phyloP scores from a whole-genome alignment of 2,329 filamentous ascomycete genomes.

The Xylariales sp. region DNA sequence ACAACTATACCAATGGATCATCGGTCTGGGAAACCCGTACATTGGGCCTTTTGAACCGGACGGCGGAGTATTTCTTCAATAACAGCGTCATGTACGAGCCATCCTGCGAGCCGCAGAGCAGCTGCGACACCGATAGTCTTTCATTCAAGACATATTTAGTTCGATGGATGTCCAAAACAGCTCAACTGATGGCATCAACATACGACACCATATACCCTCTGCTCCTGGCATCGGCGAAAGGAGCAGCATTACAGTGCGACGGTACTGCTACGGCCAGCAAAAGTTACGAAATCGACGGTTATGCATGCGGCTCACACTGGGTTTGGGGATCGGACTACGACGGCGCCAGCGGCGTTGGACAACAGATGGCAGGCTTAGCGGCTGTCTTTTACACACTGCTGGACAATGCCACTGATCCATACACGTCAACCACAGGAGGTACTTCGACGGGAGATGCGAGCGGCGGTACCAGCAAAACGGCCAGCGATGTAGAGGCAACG shows the following conservation, averaged over 20 bases:
- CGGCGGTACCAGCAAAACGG: constrained; percentile 18
- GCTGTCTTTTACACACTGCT: constrained; percentile 44
- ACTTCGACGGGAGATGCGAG: constrained; percentile 19
- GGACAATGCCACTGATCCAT: constrained; percentile 13
- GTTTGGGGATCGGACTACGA: constrained; percentile 36
- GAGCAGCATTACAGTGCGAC: constrained; percentile 27
- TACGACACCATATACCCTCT: constrained; percentile 17
- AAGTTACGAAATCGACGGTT: constrained; percentile 23
- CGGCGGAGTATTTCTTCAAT: constrained; percentile 38
- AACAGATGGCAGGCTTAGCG: constrained; percentile 51
- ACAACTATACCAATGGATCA: constrained; percentile 32
- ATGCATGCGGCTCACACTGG: constrained; percentile 52
- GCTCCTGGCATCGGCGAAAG: constrained; percentile 27
- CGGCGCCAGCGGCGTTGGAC: constrained; percentile 46
- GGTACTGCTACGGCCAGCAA: constrained; percentile 14
- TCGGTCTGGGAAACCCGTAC: constrained; percentile 39
- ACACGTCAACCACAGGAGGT: constrained; percentile 18
- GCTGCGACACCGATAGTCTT: constrained; percentile 29
- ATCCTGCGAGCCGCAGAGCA: constrained; percentile 44
- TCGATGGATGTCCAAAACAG: constrained; percentile 40
- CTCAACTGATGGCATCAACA: constrained; percentile 20
- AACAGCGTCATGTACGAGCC: constrained; percentile 48
- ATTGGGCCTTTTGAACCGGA: constrained; percentile 37
- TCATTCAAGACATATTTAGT: constrained; percentile 37
- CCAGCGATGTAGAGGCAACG: constrained; percentile 14